phyloP scores from a whole-genome alignment of 441 rosid genomes.

The Metrosideros polymorpha region DNA sequence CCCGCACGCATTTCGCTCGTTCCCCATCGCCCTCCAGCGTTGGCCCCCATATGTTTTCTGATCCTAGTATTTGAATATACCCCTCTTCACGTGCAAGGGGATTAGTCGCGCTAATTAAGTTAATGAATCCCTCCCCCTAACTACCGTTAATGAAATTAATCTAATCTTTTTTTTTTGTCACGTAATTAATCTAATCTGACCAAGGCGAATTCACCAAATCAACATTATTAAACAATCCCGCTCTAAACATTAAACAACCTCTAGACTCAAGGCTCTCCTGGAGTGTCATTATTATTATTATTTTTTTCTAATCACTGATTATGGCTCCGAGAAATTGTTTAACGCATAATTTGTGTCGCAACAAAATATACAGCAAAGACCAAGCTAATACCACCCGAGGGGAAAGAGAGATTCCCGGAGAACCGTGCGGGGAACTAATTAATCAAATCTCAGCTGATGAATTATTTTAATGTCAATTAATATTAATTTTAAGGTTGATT shows the following conservation, averaged over 20 bases:
- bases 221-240: not conserved
- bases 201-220: not conserved
- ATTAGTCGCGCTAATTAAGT: not conserved
- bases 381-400: conserved; percentile 31
- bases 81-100: conserved; percentile 14
- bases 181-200: not conserved
- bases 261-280: too few species aligned
- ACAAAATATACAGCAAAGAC: conserved; percentile 17
- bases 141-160: not conserved
- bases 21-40: not conserved
- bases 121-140: not conserved
- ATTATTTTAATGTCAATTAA: not conserved
- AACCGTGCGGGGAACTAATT: conserved; percentile 62
- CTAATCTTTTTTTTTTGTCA: too few species aligned
- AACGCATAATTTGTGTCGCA: too few species aligned
- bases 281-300: too few species aligned
- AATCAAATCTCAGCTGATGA: conserved; percentile 19
- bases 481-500: conserved; percentile 13
- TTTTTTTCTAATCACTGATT: too few species aligned
- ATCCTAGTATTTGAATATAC: not conserved
- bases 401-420: conserved; percentile 77
- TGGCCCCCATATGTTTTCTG: not conserved
- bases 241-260: not conserved
- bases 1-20: not conserved
- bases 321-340: not conserved